These are phyloP conservation scores for Byssoonygena ceratinophila DNA, from an alignment of 2,329 filamentous ascomycete species.

Conservation along the genomic window DNA sequence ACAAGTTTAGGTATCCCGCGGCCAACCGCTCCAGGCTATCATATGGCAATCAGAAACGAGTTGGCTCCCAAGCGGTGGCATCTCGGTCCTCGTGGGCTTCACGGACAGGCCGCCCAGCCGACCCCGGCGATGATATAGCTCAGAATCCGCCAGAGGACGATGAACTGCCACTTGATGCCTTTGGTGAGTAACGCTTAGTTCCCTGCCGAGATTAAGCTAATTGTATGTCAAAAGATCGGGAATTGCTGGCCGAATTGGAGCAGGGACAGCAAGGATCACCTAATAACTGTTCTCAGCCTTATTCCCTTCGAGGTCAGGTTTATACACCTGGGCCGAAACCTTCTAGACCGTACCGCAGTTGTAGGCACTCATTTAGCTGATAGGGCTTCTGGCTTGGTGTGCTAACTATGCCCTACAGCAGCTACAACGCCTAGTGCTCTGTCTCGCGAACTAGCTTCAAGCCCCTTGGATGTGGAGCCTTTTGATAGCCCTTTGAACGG, in stretches of 20 bases:
- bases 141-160: conserved; percentile 16
- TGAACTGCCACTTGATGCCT: conserved; percentile 37
- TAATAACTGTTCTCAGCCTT: neutral
- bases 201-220: neutral
- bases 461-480: conserved; percentile 22
- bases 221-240: conserved; percentile 24
- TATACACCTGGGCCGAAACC: conserved; percentile 12
- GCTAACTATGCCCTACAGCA: conserved; percentile 10
- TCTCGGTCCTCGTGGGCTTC: neutral
- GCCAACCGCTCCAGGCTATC: neutral
- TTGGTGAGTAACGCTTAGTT: conserved; percentile 32
- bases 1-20: conserved; percentile 4
- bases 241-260: conserved; percentile 28
- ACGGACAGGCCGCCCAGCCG: neutral
- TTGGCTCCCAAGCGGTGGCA: neutral
- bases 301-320: neutral
- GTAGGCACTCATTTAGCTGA: conserved; percentile 18
- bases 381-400: neutral
- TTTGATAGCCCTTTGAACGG: conserved; percentile 27
- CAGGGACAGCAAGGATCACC: conserved; percentile 5
- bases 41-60: neutral
- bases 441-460: conserved; percentile 22
- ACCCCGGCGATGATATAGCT: neutral
- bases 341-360: conserved; percentile 24
- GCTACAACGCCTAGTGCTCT: conserved; percentile 17